These are phyloP conservation scores for Daldinia concentrica DNA, from an alignment of 495 filamentous ascomycete species.

Conservation along the genomic window DNA sequence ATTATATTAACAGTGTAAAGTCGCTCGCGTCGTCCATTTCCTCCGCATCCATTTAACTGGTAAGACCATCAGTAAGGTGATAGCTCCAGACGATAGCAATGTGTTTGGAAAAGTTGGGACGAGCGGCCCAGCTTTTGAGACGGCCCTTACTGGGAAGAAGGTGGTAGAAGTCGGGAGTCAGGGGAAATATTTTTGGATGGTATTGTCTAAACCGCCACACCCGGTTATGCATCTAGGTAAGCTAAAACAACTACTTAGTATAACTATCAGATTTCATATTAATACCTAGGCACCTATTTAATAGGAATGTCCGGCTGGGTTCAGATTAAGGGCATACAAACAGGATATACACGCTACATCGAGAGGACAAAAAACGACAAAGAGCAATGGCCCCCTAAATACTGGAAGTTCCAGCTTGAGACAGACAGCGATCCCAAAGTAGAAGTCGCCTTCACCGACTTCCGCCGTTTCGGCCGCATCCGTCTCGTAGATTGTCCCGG, in stretches of 20 bases:
- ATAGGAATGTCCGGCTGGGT: constrained; percentile 80
- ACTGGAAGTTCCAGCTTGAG: constrained; percentile 83
- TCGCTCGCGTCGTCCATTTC: constrained; percentile 86
- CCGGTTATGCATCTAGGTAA: constrained; percentile 86
- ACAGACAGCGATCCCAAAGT: constrained; percentile 64
- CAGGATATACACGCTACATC: constrained; percentile 75
- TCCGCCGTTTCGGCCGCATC: constrained; percentile 77
- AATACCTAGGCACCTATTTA: neutral
- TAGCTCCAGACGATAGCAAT: constrained; percentile 77
- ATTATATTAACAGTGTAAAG: constrained; percentile 47
- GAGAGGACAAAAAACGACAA: constrained; percentile 67
- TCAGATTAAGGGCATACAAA: constrained; percentile 78
- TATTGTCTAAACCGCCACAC: constrained; percentile 72
- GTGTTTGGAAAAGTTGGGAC: constrained; percentile 91
- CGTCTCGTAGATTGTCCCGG: constrained; percentile 83
- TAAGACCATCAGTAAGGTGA: constrained; percentile 76
- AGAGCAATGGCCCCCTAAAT: constrained; percentile 85
- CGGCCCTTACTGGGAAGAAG: constrained; percentile 78
- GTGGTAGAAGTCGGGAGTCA: constrained; percentile 79
- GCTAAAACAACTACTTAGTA: neutral
- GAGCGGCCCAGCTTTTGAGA: constrained; percentile 73
- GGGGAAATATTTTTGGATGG: constrained; percentile 93
- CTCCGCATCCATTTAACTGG: constrained; percentile 83
- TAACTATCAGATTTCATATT: too few species aligned
- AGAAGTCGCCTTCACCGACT: constrained; percentile 86